Evolutionary conservation across 345 rosid genomes (phyloP), one percentile per base, ranked within the genome.

Genomic region (Heritiera fomes): DNA sequence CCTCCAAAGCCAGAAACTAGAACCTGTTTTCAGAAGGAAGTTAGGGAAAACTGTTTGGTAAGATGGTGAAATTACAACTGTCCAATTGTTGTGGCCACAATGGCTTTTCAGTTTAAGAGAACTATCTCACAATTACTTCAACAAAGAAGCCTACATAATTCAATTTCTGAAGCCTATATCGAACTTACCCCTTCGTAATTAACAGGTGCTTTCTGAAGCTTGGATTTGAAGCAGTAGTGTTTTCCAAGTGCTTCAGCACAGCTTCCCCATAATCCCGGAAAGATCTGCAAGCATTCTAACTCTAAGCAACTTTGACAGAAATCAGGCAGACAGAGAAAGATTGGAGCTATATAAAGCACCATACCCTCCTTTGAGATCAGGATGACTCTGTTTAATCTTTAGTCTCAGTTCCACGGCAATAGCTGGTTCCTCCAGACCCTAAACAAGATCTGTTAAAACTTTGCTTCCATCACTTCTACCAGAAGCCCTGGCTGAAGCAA

Each of bases 311-410:
- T 68, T 20, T 69, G 64, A 67, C 10, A 62, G 45, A 68, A 71
- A 34, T 62, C 49, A 45, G 0, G 58, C 46, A 66, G 64, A 77
- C 50, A 23, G 28, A 32, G 11, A 53, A 50, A 10, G 11, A 9
- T 30, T 30, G 11, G 58, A 83, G 79, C 46, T 23, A 62, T 43
- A 76, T n/a, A 61, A 15, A 77, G 66, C 75, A 61, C 74, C 90
- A 23, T 88, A 95, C 99, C 94, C 87, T 91, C 98, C 98, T 89
- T 92, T 91, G 61, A 94, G 93, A 85, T 92, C 98, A 7, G 92
- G 78, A 81, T 96, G 98, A 81, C 79, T 89, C 84, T 90, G 98
- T 68, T 91, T 73, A 46, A 97, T 94, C 86, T 97, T 97, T 50
- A 97, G 83, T 83, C 99, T 89, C 83, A 97, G 78, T 81, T 97